Evolutionary conservation across 345 rosid species (phyloP).

Genomic region (Eutrema yunnanense): DNA sequence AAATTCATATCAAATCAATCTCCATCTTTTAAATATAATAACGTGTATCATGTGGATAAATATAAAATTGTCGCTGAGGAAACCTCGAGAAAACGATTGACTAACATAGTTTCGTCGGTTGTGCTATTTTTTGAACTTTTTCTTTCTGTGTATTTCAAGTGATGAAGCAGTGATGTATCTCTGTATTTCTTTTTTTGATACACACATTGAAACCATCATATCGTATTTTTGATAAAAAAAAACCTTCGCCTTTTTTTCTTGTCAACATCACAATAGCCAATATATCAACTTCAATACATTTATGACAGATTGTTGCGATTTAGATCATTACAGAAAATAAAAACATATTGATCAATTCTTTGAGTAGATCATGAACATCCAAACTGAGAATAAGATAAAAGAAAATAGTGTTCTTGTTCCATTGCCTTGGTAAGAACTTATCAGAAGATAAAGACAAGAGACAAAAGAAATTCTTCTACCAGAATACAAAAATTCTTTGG

Average conservation of each 20-base stretch:
- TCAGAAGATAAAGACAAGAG: too few relatives aligned
- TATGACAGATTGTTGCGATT: neutral
- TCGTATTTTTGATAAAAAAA: neutral
- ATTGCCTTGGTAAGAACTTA: too few relatives aligned
- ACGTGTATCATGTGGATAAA: constrained; percentile 19
- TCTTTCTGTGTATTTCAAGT: neutral
- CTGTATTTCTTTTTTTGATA: neutral
- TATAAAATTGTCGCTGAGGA: neutral
- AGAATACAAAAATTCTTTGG: neutral
- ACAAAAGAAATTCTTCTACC: too few relatives aligned
- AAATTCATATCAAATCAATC: neutral
- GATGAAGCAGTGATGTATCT: neutral
- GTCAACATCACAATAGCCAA: neutral
- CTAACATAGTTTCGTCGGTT: neutral
- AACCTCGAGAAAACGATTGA: constrained; percentile 5
- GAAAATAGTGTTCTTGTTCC: too few relatives aligned
- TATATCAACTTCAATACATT: neutral
- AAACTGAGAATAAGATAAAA: neutral
- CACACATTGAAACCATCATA: neutral
- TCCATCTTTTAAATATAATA: constrained; percentile 1
- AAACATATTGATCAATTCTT: neutral
- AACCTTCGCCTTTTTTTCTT: neutral
- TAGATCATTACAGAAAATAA: neutral
- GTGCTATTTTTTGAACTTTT: neutral
- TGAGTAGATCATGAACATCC: neutral